Conservation (phyloP, 176 grass and related monocot genomes). For the Oropetium thomaeum region DNA sequence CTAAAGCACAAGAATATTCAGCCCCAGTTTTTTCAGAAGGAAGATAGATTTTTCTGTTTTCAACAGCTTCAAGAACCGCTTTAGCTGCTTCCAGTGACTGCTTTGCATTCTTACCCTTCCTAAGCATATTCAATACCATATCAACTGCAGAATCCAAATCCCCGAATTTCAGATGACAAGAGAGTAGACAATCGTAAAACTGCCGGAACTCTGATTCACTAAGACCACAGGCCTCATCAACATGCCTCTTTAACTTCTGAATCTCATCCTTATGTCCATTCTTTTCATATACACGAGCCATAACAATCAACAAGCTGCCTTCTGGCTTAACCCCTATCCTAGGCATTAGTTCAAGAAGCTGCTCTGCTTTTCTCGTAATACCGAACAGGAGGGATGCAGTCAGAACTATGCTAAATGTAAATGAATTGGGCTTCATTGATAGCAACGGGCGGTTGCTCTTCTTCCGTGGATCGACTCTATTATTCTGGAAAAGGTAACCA, state of each 20-base stretch:
- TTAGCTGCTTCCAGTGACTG: conserved; percentile 62
- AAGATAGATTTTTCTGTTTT: conserved; percentile 51
- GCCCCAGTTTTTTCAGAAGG: conserved; percentile 25
- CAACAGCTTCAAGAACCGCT: conserved; percentile 57
- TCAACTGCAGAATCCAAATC: conserved; percentile 61
- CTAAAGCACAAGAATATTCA: conserved; percentile 22
- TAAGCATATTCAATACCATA: conserved; percentile 85
- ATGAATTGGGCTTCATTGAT: conserved; percentile 71
- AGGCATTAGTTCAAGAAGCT: conserved; percentile 83
- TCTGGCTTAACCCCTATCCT: conserved; percentile 65
- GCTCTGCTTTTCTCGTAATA: conserved; percentile 69
- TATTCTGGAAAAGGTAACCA: conserved; percentile 73
- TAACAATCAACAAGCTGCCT: conserved; percentile 56
- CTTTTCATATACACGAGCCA: conserved; percentile 82
- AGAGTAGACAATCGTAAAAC: conserved; percentile 72
- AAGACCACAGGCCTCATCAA: conserved; percentile 62
- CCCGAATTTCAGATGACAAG: conserved; percentile 80
- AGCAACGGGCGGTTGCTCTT: conserved; percentile 63
- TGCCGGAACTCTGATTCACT: conserved; percentile 68
- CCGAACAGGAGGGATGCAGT: conserved; percentile 70
- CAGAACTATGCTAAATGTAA: conserved; percentile 64
- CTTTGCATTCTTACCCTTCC: conserved; percentile 65
- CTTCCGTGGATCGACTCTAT: conserved; percentile 73
- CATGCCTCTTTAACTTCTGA: conserved; percentile 72
- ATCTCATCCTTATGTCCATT: conserved; percentile 81